Percentiles rank a stretch among this genome's conserved stretches.
These are phyloP conservation scores for Nannizziopsis barbatae DNA, from an alignment of 2,329 filamentous ascomycete species.

Conservation along the genomic window DNA sequence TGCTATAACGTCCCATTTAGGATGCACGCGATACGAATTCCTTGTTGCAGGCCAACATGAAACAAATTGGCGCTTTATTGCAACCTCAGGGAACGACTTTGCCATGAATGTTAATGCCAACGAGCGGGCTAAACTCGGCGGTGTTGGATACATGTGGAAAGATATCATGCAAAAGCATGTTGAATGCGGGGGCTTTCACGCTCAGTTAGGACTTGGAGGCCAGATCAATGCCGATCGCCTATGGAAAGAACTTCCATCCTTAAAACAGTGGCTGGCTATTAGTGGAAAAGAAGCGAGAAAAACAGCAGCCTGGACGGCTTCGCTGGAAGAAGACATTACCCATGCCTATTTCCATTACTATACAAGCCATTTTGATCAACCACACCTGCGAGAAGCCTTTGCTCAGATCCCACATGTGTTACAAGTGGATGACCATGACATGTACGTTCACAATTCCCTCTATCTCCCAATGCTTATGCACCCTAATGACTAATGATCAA, in stretches of 20 bases:
- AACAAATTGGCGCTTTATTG: constrained; percentile 88
- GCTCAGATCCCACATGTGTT: constrained; percentile 92
- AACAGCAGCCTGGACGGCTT: constrained; percentile 81
- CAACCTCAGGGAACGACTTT: constrained; percentile 94
- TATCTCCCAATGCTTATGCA: not conserved
- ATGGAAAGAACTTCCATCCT: constrained; percentile 87
- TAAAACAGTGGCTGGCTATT: constrained; percentile 91
- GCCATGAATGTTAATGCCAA: constrained; percentile 74
- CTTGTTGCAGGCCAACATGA: constrained; percentile 83
- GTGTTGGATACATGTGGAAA: constrained; percentile 96
- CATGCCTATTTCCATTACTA: constrained; percentile 99
- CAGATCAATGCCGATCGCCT: constrained; percentile 92
- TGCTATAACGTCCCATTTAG: constrained; percentile 89
- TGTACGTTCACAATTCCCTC: constrained; percentile 51
- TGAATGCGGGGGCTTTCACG: constrained; percentile 91
- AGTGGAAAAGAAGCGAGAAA: constrained; percentile 88
- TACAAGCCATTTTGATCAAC: constrained; percentile 95
- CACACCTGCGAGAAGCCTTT: constrained; percentile 85
- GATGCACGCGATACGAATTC: constrained; percentile 97
- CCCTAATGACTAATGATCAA: constrained; percentile 11
- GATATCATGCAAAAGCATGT: constrained; percentile 95
- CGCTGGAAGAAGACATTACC: constrained; percentile 87
- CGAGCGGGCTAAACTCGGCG: constrained; percentile 74
- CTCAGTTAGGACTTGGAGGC: constrained; percentile 80
- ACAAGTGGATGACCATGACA: constrained; percentile 93